Conservation (phyloP, 345 rosid species). For the Lagerstroemia speciosa region DNA sequence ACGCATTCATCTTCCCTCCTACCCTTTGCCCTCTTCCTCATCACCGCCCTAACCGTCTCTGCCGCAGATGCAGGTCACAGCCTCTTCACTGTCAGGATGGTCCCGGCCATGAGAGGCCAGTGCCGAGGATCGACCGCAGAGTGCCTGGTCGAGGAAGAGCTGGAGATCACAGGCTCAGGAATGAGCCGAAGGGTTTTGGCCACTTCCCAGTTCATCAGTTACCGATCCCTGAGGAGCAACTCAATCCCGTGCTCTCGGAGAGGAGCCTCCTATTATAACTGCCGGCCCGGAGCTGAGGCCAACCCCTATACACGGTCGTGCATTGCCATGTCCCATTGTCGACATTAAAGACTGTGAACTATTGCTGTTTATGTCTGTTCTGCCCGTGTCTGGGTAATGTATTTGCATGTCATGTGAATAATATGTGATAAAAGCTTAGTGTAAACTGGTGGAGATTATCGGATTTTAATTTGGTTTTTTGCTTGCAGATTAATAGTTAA, state of each 20-base stretch:
- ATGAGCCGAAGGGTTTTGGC: slow-evolving; percentile 58
- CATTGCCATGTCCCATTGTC: slow-evolving; percentile 58
- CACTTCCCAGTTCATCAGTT: slow-evolving; percentile 64
- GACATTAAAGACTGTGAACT: slow-evolving; percentile 7
- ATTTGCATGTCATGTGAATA: neutral
- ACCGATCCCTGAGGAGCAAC: slow-evolving; percentile 48
- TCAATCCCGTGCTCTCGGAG: slow-evolving; percentile 66
- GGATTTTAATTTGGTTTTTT: too few species aligned
- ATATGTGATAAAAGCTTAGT: too few species aligned
- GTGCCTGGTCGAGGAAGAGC: slow-evolving; percentile 42
- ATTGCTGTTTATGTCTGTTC: slow-evolving; percentile 17
- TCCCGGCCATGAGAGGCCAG: slow-evolving; percentile 8
- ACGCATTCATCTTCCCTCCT: slow-evolving; percentile 20
- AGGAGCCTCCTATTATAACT: slow-evolving; percentile 84
- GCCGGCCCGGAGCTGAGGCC: slow-evolving; percentile 60
- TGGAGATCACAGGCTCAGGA: slow-evolving; percentile 42
- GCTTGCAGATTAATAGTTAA: too few species aligned
- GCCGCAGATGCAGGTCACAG: slow-evolving; percentile 17
- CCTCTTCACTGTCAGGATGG: slow-evolving; percentile 30
- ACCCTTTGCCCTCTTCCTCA: slow-evolving; percentile 11
- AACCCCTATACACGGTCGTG: slow-evolving; percentile 80
- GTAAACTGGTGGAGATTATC: too few species aligned
- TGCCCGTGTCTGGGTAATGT: neutral
- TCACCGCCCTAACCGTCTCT: slow-evolving; percentile 18
- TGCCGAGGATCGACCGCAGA: slow-evolving; percentile 54